Conservation (phyloP, 2,329 filamentous ascomycete genomes). For the Daldinia sp. region DNA sequence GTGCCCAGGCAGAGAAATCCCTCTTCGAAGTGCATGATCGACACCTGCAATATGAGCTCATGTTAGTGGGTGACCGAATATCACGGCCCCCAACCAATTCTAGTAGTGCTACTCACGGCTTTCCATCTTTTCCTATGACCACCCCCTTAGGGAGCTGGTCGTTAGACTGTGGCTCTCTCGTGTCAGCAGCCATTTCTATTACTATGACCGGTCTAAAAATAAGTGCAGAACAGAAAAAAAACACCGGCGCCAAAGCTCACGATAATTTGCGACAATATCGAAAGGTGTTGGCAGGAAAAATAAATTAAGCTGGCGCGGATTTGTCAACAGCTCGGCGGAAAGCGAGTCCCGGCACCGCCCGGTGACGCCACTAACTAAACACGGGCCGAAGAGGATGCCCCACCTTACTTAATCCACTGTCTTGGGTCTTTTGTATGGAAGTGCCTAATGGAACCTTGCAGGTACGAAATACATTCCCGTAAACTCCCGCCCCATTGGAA, state of each 20-base stretch:
- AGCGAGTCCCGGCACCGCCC: constrained; percentile 38
- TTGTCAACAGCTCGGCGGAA: constrained; percentile 45
- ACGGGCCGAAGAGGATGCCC: constrained; percentile 29
- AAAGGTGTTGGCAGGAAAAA: constrained; percentile 34
- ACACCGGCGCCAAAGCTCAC: constrained; percentile 22
- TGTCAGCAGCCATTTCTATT: constrained; percentile 56
- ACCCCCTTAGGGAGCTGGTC: constrained; percentile 74
- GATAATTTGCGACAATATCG: constrained; percentile 36
- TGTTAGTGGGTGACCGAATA: constrained; percentile 19
- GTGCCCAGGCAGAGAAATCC: constrained; percentile 71
- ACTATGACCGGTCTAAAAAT: constrained; percentile 16
- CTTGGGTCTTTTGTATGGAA: too few species aligned
- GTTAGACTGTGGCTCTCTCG: constrained; percentile 48
- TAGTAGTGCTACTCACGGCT: constrained; percentile 74
- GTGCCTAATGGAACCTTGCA: not conserved
- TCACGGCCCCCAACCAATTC: not conserved
- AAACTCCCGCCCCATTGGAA: too few species aligned
- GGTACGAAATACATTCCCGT: not conserved
- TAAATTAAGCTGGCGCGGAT: constrained; percentile 37
- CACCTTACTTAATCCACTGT: constrained; percentile 1
- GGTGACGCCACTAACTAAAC: constrained; percentile 37
- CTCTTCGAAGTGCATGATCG: constrained; percentile 76
- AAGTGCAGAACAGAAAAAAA: constrained; percentile 18
- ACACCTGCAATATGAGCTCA: constrained; percentile 64
- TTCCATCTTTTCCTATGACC: constrained; percentile 82